These are phyloP conservation scores for Lecanicillium sp. DNA, from an alignment of 2,329 filamentous ascomycete species.

Conservation along the genomic window DNA sequence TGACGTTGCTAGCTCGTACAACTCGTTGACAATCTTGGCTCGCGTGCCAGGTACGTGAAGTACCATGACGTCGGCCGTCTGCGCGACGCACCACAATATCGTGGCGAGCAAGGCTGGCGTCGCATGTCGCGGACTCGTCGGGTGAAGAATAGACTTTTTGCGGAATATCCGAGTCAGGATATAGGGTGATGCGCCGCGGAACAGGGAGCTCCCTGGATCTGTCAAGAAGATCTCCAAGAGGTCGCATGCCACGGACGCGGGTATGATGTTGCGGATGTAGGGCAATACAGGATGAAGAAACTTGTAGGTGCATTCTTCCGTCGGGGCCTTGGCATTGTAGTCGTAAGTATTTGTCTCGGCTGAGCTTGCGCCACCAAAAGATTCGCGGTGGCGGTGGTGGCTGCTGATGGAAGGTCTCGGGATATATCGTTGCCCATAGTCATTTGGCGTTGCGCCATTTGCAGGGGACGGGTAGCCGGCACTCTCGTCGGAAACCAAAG, in stretches of 20 bases:
- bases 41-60: slow-evolving; percentile 36
- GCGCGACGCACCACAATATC: slow-evolving; percentile 42
- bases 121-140: slow-evolving; percentile 33
- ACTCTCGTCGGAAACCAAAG: slow-evolving; percentile 24
- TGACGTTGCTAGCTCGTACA: slow-evolving; percentile 30
- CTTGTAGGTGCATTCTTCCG: slow-evolving; percentile 31
- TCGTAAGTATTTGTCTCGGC: slow-evolving; percentile 15
- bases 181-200: slow-evolving; percentile 41
- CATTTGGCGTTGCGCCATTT: slow-evolving; percentile 11
- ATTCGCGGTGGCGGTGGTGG: neutral
- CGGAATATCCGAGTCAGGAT: slow-evolving; percentile 41
- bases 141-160: slow-evolving; percentile 36
- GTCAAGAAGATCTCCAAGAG: slow-evolving; percentile 43
- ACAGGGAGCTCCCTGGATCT: slow-evolving; percentile 37
- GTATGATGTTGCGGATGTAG: slow-evolving; percentile 32
- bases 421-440: slow-evolving; percentile 7
- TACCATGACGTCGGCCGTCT: slow-evolving; percentile 40
- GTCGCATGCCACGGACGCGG: slow-evolving; percentile 37
- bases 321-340: slow-evolving; percentile 22
- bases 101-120: slow-evolving; percentile 40
- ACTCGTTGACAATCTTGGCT: slow-evolving; percentile 32
- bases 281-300: slow-evolving; percentile 37
- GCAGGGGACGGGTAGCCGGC: slow-evolving; percentile 24
- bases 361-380: neutral
- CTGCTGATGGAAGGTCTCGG: neutral